Conservation (phyloP, 495 filamentous ascomycete species). For the Penicillium cinerascens region DNA sequence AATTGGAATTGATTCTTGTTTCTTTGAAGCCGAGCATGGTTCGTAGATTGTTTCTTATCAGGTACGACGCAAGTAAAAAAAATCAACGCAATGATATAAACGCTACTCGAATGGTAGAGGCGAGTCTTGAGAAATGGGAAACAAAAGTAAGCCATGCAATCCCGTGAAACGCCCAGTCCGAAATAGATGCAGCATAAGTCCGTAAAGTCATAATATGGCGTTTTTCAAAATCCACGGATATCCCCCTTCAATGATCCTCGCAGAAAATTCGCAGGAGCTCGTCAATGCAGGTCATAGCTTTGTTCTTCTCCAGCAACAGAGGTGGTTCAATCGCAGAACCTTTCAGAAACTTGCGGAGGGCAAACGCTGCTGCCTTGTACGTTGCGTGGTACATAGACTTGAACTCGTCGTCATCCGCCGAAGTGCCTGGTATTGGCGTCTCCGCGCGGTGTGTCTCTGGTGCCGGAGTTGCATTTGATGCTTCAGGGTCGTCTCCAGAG, state of each 20-base stretch:
- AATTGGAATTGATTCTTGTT: constrained; percentile 6
- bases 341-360: constrained; percentile 50
- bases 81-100: neutral
- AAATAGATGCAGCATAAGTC: constrained; percentile 16
- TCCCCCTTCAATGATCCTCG: constrained; percentile 33
- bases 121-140: neutral
- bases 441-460: constrained; percentile 19
- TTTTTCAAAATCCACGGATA: neutral
- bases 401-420: constrained; percentile 55
- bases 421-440: constrained; percentile 17
- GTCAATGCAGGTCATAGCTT: constrained; percentile 46
- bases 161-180: constrained; percentile 5
- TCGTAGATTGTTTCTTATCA: neutral
- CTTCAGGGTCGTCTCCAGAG: constrained; percentile 22
- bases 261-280: constrained; percentile 44
- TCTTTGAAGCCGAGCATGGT: neutral
- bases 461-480: constrained; percentile 4
- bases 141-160: neutral
- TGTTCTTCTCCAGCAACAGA: constrained; percentile 35
- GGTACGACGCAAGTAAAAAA: neutral
- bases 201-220: constrained; percentile 20
- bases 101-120: neutral
- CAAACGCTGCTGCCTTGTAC: constrained; percentile 57
- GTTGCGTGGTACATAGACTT: constrained; percentile 65
- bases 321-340: constrained; percentile 17